Percentiles rank a stretch among this genome's conserved stretches.
These are phyloP conservation scores for Metschnikowia hibisci DNA, from an alignment of 805 yeast genomes.

Conservation along the genomic window DNA sequence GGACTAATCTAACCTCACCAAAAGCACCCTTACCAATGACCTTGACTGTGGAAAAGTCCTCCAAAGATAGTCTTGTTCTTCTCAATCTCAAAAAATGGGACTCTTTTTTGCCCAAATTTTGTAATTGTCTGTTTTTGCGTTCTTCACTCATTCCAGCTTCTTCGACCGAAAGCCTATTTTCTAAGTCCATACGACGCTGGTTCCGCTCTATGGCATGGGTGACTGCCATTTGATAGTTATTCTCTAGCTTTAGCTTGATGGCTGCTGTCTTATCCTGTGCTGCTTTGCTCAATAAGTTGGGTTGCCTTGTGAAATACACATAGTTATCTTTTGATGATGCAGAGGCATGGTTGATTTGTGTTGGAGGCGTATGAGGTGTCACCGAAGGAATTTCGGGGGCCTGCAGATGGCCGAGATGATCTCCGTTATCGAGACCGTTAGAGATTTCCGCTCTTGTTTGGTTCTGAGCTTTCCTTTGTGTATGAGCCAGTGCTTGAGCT, in stretches of 20 bases:
- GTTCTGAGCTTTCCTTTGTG: too few species aligned
- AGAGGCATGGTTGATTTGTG: conserved; percentile 4
- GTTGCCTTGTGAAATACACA: conserved; percentile 77
- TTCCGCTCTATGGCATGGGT: conserved; percentile 93
- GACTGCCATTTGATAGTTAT: conserved; percentile 80
- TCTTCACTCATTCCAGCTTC: conserved; percentile 71
- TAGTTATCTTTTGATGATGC: conserved; percentile 13
- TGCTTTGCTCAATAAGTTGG: conserved; percentile 66
- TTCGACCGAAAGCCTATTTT: conserved; percentile 60
- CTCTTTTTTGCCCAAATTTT: conserved; percentile 82
- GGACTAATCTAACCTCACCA: conserved; percentile 94
- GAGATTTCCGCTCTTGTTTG: too few species aligned
- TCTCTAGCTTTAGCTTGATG: conserved; percentile 75
- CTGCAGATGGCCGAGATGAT: neutral
- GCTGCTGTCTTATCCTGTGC: conserved; percentile 85
- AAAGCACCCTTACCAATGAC: conserved; percentile 96
- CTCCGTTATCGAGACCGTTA: neutral
- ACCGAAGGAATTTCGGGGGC: conserved; percentile 2
- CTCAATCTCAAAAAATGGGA: conserved; percentile 80
- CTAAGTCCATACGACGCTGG: conserved; percentile 84
- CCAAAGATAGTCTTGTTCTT: conserved; percentile 76
- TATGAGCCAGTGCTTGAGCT: too few species aligned
- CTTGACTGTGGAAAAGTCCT: conserved; percentile 84
- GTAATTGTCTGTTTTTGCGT: conserved; percentile 75
- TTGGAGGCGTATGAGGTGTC: conserved; percentile 12